Evolutionary conservation across 306 rosid species (phyloP), one percentile per base, ranked within the genome.

Genomic region (Urtica urens): DNA sequence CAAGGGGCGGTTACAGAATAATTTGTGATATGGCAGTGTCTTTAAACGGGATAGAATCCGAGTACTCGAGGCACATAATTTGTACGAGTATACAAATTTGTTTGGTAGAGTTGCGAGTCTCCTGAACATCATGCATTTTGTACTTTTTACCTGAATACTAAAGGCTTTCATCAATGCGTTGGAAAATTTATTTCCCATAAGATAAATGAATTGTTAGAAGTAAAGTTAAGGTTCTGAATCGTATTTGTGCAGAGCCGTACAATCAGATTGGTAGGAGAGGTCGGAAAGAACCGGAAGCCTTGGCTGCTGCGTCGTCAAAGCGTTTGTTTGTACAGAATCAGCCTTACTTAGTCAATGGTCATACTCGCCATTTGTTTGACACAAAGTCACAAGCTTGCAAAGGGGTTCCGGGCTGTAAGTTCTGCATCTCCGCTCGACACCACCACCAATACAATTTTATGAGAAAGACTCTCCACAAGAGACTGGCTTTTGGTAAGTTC

Each of bases 291-390:
- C 99, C 99, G 42, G 95, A 90, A 71, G 99, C 82, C 39, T 81
- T 90, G 60, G 87, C 99, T 53, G 99, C 99, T 57, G 93, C 99
- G 44, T 81, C 99, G 23, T 63, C 64, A 46, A 90, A 90, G 70
- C 95, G 99, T 19, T 73, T 79, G 66, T 90, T 85, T 75, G 95
- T 90, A 23, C 92, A 90, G 67, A 90, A 90, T 57, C 94, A 85
- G 58, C 81, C 99, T 66, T 79, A 79, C 64, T 62, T 85, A 51
- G 86, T 82, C 8, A 76, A 94, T 61, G 96, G 99, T 65, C 78
- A 81, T 63, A 75, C 87, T 70, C 95, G 82, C 24, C 99, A 90
- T 67, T 75, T 73, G 39, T 72, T 59, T 37, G 58, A 69, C 45
- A 68, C 79, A 30, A 69, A 66, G 18, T 46, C 26, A 28, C 76